A percentile compares a stretch with the other conserved stretches of the same genome.
Conservation (phyloP, 139 green algal species). For the Tetradesmus lagerheimii region DNA sequence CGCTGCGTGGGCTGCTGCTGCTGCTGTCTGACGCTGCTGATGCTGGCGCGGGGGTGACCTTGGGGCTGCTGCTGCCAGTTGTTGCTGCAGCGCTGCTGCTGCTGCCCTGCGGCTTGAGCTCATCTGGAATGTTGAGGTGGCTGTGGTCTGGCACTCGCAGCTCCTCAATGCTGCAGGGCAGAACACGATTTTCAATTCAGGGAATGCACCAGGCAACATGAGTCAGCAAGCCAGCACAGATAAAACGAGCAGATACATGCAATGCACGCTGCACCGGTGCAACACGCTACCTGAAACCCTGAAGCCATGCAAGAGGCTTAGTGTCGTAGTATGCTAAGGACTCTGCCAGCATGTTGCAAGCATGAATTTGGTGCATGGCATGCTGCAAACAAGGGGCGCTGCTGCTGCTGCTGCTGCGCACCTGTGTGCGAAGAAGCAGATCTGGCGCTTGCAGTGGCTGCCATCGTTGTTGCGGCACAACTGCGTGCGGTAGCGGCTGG, state of each 20-base stretch:
- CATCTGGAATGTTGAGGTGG: conserved; percentile 46
- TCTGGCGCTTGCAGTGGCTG: conserved; percentile 70
- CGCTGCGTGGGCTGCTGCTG: background rate
- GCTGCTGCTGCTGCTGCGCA: background rate
- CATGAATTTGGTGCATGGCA: too few species aligned
- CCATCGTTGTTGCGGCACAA: conserved; percentile 85
- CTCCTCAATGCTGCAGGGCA: conserved; percentile 62
- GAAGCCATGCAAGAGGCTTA: too few species aligned
- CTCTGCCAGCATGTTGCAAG: background rate
- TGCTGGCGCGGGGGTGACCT: background rate
- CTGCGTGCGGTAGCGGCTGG: conserved; percentile 66
- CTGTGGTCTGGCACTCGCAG: conserved; percentile 62
- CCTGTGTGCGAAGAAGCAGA: conserved; percentile 94
- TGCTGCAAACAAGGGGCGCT: background rate
- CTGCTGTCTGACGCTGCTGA: background rate
- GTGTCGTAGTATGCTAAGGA: background rate
- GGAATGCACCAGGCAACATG: too few species aligned
- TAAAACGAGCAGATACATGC: background rate
- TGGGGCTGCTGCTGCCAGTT: background rate
- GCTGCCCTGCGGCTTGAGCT: conserved; percentile 3
- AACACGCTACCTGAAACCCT: too few species aligned
- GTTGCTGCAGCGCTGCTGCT: background rate
- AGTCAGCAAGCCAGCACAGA: background rate
- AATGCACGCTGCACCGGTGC: too few species aligned
- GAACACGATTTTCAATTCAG: background rate